phyloP scores from a whole-genome alignment of 306 rosid species.

The Prunus mume region DNA sequence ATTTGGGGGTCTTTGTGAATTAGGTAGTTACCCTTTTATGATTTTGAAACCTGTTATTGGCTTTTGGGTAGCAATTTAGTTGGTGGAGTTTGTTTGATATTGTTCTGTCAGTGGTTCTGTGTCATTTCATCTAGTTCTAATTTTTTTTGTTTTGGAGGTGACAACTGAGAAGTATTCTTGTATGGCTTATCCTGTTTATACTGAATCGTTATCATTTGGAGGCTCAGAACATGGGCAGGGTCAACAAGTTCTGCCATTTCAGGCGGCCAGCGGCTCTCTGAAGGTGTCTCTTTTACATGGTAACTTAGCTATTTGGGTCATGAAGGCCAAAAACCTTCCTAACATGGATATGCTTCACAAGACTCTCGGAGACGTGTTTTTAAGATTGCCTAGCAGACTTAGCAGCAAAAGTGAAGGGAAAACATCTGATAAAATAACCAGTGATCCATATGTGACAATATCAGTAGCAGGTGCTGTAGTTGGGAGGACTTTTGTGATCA shows the following conservation, averaged over 20 bases:
- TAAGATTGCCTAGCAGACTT: constrained; percentile 34
- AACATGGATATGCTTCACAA: constrained; percentile 72
- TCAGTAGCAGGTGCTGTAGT: constrained; percentile 63
- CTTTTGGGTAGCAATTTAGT: background rate
- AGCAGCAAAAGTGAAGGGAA: constrained; percentile 36
- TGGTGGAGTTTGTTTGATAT: background rate
- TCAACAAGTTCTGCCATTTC: constrained; percentile 50
- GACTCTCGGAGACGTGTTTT: constrained; percentile 47
- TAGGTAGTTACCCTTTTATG: background rate
- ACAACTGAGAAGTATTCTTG: background rate
- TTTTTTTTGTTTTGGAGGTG: background rate
- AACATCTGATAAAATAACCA: constrained; percentile 34
- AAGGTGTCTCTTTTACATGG: constrained; percentile 64
- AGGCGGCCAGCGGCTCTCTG: constrained; percentile 46
- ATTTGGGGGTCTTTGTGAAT: background rate
- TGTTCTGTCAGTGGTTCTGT: background rate
- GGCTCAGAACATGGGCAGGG: constrained; percentile 63
- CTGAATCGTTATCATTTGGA: constrained; percentile 55
- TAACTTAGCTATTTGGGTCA: constrained; percentile 55
- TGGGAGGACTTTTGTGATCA: constrained; percentile 76
- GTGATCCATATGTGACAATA: constrained; percentile 81
- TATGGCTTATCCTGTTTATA: constrained; percentile 45
- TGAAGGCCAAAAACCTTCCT: constrained; percentile 69
- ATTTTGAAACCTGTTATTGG: background rate
- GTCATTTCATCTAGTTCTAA: background rate